phyloP scores from a whole-genome alignment of 352 stramenopile genomes.

The Plasmopara viticola region DNA sequence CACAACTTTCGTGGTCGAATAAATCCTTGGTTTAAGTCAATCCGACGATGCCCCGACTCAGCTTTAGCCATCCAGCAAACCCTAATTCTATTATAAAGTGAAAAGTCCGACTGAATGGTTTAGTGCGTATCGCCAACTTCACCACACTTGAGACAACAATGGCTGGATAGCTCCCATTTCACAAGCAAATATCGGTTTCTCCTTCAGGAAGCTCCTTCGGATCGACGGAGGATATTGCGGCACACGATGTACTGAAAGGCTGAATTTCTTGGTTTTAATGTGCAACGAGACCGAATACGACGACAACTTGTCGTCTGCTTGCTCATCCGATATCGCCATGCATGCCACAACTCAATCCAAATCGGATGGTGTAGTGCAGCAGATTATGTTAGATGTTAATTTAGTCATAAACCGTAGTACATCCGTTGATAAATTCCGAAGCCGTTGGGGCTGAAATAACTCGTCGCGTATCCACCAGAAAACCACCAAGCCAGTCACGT shows the following conservation, averaged over 20 bases:
- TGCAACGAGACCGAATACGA: constrained; percentile 32
- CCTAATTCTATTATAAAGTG: neutral
- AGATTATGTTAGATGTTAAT: constrained; percentile 26
- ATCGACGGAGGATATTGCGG: constrained; percentile 23
- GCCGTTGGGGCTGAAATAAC: constrained; percentile 30
- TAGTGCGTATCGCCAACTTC: constrained; percentile 2
- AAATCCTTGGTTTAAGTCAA: constrained; percentile 19
- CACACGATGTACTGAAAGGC: constrained; percentile 32
- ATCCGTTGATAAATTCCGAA: constrained; percentile 55
- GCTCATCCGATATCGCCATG: constrained; percentile 6
- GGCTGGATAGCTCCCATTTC: constrained; percentile 36
- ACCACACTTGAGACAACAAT: constrained; percentile 17
- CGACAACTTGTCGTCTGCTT: constrained; percentile 18
- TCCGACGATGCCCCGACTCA: constrained; percentile 14
- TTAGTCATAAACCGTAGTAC: constrained; percentile 47
- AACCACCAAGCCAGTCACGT: constrained; percentile 28
- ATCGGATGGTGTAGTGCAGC: constrained; percentile 21
- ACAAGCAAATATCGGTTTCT: constrained; percentile 10
- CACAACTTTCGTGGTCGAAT: constrained; percentile 9
- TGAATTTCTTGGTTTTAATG: constrained; percentile 44
- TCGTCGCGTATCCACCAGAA: constrained; percentile 60
- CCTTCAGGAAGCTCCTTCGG: constrained; percentile 11
- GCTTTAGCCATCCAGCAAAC: constrained; percentile 23
- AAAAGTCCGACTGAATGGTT: constrained; percentile 9
- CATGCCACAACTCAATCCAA: constrained; percentile 12